Conservation (phyloP, 2,329 filamentous ascomycete species). For the Torrubiella hemipterigena region DNA sequence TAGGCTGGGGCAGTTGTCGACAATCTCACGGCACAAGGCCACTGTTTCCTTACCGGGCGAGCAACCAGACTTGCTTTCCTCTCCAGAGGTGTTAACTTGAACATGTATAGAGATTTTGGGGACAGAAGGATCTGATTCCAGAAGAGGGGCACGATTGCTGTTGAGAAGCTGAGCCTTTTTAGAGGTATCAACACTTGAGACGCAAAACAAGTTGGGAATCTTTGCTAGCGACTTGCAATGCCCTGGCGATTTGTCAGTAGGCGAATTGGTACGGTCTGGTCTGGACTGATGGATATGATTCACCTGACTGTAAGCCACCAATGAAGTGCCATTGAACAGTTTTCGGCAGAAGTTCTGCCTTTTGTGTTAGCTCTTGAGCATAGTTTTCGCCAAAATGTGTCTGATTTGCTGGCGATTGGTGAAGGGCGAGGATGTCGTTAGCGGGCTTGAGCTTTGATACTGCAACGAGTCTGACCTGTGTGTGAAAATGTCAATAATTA, state of each 20-base stretch:
- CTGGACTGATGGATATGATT: too few species aligned
- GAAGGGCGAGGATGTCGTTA: conserved; percentile 77
- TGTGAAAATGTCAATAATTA: conserved; percentile 8
- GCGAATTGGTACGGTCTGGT: too few species aligned
- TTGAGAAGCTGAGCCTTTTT: conserved; percentile 84
- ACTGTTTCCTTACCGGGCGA: conserved; percentile 50
- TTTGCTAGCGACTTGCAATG: conserved; percentile 83
- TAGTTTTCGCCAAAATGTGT: conserved; percentile 96
- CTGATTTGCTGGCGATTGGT: conserved; percentile 48
- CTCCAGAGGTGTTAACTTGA: conserved; percentile 91
- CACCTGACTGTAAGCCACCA: conserved; percentile 77
- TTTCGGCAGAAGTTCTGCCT: conserved; percentile 65
- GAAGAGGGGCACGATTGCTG: conserved; percentile 55
- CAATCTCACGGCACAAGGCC: conserved; percentile 57
- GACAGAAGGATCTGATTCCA: conserved; percentile 23
- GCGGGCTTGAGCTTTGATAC: conserved; percentile 95
- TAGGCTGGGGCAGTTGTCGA: conserved; percentile 59
- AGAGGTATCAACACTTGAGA: conserved; percentile 75
- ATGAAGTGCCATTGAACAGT: conserved; percentile 93
- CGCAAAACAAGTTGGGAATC: conserved; percentile 81
- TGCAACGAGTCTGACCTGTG: conserved; percentile 72
- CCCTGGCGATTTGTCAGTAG: too few species aligned
- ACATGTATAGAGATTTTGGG: conserved; percentile 62
- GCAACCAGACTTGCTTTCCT: conserved; percentile 74
- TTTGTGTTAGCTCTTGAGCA: conserved; percentile 76